Percentiles rank a stretch among this genome's conserved stretches.
These are phyloP conservation scores for Paramecium bursaria DNA, from an alignment of 73 alveolate species.

Conservation along the genomic window DNA sequence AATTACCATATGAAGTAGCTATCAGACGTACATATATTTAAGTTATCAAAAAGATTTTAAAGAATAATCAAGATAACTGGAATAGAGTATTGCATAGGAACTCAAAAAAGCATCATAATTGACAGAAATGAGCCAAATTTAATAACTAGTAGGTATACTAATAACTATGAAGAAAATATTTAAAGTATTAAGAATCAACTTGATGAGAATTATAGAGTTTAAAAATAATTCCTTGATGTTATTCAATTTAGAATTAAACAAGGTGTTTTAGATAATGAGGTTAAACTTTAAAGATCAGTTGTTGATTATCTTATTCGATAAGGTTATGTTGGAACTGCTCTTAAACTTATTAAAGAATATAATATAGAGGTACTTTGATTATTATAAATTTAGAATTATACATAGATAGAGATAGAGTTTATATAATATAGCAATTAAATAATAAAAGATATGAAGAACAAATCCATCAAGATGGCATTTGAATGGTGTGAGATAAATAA, in stretches of 20 bases:
- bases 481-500: slow-evolving; percentile 18
- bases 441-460: slow-evolving; percentile 10
- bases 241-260: not conserved
- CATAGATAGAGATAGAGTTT: slow-evolving; percentile 8
- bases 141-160: too few relatives aligned
- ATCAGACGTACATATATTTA: too few relatives aligned
- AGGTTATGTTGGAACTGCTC: slow-evolving; percentile 22
- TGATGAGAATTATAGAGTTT: not conserved
- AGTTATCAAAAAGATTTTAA: too few relatives aligned
- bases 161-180: not conserved
- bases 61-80: too few relatives aligned
- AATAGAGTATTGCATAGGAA: too few relatives aligned
- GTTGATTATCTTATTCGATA: slow-evolving; percentile 14
- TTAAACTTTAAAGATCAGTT: slow-evolving; percentile 22
- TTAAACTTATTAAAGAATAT: slow-evolving; percentile 22
- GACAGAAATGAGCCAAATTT: too few relatives aligned
- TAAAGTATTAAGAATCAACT: not conserved
- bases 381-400: slow-evolving; percentile 9
- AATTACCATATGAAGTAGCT: too few relatives aligned
- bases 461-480: slow-evolving; percentile 15
- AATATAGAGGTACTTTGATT: slow-evolving; percentile 6
- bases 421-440: slow-evolving; percentile 17
- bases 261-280: slow-evolving; percentile 30
- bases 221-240: not conserved
- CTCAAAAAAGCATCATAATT: too few relatives aligned